Conservation (phyloP, 164 flowering plant species). For the Echeveria elegans region DNA sequence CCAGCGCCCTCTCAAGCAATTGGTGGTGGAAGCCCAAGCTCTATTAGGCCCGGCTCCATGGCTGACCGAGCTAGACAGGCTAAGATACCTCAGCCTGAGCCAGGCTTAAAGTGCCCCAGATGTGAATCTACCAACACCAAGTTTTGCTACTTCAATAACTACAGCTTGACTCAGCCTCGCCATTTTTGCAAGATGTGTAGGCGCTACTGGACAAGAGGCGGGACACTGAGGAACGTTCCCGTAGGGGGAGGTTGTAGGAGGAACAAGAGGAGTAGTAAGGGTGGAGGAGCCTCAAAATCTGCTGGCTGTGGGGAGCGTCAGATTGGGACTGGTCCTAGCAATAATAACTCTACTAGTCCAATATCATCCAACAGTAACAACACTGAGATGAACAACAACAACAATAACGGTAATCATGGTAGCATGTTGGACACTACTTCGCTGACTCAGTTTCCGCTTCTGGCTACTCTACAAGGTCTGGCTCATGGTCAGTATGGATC, state of each 20-base stretch:
- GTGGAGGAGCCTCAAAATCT: not conserved
- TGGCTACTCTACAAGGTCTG: constrained; percentile 3
- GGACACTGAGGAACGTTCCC: constrained; percentile 61
- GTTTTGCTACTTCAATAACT: constrained; percentile 52
- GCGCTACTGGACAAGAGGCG: constrained; percentile 71
- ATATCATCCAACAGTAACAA: constrained; percentile 3
- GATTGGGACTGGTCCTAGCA: not conserved
- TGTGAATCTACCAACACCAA: constrained; percentile 49
- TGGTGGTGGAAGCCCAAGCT: constrained; percentile 20
- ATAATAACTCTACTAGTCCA: not conserved
- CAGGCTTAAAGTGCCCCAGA: constrained; percentile 57
- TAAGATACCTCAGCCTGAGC: constrained; percentile 44
- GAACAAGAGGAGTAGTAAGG: constrained; percentile 30
- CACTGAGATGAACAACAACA: constrained; percentile 3
- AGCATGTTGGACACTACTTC: not conserved
- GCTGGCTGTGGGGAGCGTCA: constrained; percentile 36
- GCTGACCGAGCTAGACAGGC: constrained; percentile 49
- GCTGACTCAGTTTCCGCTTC: constrained; percentile 5
- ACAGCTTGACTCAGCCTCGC: constrained; percentile 59
- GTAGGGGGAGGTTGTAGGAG: constrained; percentile 71
- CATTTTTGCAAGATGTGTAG: constrained; percentile 65
- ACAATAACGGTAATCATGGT: not conserved
- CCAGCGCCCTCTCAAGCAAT: constrained; percentile 1
- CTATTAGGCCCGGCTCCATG: constrained; percentile 45
- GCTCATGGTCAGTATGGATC: constrained; percentile 4